Percentiles rank a stretch among this genome's conserved stretches.
phyloP scores from a whole-genome alignment of 2,329 filamentous ascomycete genomes.

The Periglandula ipomoeae region DNA sequence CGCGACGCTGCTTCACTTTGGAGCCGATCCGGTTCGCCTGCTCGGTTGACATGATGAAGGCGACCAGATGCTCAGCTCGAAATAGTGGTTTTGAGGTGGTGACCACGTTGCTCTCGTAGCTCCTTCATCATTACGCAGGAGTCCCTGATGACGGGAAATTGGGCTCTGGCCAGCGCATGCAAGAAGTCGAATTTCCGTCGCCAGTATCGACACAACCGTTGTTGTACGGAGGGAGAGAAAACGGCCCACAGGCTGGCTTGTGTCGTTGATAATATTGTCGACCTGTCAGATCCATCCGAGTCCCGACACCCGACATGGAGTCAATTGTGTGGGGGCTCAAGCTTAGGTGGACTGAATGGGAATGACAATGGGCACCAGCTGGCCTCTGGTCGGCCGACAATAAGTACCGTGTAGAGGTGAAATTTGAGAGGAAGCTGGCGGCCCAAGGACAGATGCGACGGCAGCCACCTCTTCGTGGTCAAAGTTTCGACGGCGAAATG shows the following conservation, averaged over 20 bases:
- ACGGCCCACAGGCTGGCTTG: not conserved
- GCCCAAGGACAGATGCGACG: not conserved
- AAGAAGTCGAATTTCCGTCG: not conserved
- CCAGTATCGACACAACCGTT: not conserved
- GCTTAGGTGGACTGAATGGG: no score
- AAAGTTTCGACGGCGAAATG: not conserved
- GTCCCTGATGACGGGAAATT: not conserved
- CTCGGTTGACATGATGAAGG: not conserved
- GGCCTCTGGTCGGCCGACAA: not conserved
- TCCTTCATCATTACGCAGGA: not conserved
- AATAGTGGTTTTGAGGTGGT: not conserved
- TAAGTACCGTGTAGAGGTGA: not conserved
- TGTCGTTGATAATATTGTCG: not conserved
- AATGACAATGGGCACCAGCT: no score
- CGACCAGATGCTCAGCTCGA: not conserved
- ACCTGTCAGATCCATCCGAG: not conserved
- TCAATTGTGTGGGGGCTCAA: no score
- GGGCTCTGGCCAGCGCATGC: not conserved
- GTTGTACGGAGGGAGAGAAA: not conserved
- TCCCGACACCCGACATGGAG: no score
- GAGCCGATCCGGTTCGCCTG: not conserved
- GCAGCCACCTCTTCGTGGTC: not conserved
- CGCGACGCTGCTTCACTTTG: conserved; percentile 6
- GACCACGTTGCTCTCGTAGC: not conserved
- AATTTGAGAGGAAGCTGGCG: no score